Conservation (phyloP, 2,329 filamentous ascomycete genomes). For the Epichloe sibirici region DNA sequence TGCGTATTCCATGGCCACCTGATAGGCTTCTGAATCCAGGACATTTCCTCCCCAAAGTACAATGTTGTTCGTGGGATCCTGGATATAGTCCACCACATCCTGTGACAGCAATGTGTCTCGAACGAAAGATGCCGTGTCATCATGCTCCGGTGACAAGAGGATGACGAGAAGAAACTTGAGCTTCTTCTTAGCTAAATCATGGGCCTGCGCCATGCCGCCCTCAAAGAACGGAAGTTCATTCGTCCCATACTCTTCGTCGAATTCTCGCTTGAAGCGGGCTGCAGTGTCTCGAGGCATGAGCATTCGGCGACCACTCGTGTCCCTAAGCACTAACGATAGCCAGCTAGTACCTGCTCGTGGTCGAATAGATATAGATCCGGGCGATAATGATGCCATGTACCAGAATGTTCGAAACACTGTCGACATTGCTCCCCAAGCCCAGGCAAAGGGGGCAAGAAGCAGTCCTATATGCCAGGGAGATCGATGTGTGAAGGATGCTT, state of each 20-base stretch:
- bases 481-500: slow-evolving; percentile 53
- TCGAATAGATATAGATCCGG: slow-evolving; percentile 47
- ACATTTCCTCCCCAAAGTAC: slow-evolving; percentile 90
- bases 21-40: slow-evolving; percentile 85
- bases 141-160: slow-evolving; percentile 83
- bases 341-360: slow-evolving; percentile 43
- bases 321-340: slow-evolving; percentile 38
- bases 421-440: slow-evolving; percentile 62
- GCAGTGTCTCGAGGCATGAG: slow-evolving; percentile 80
- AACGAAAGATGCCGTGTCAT: slow-evolving; percentile 75
- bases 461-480: slow-evolving; percentile 67
- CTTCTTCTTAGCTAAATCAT: slow-evolving; percentile 81
- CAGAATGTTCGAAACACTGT: slow-evolving; percentile 60
- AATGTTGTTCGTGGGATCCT: slow-evolving; percentile 63
- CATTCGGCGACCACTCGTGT: slow-evolving; percentile 58
- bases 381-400: slow-evolving; percentile 71
- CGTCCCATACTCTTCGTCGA: slow-evolving; percentile 82
- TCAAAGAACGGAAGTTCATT: slow-evolving; percentile 68
- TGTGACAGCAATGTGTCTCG: slow-evolving; percentile 68
- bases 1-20: slow-evolving; percentile 75
- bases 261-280: slow-evolving; percentile 78
- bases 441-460: slow-evolving; percentile 68
- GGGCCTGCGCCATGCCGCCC: slow-evolving; percentile 80
- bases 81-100: slow-evolving; percentile 63
- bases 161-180: slow-evolving; percentile 86